A percentile compares a stretch with the other conserved stretches of the same genome.
phyloP scores from a whole-genome alignment of 495 filamentous ascomycete species.

The Talaromyces thailandensis region DNA sequence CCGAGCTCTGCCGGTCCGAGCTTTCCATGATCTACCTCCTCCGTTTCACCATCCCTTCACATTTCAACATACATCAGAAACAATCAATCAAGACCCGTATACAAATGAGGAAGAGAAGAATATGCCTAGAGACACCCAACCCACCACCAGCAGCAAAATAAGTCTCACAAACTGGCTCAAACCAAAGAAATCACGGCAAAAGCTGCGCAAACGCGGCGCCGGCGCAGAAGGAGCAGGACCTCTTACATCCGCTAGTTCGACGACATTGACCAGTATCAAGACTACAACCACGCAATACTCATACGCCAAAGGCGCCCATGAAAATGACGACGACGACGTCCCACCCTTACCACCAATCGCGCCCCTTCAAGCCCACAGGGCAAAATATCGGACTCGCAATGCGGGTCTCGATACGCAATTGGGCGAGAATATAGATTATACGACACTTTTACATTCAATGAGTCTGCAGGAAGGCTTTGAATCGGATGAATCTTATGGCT shows the following conservation, averaged over 20 bases:
- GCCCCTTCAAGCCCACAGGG: slow-evolving; percentile 28
- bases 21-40: neutral
- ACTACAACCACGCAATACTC: neutral
- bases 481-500: slow-evolving; percentile 6
- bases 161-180: slow-evolving; percentile 29
- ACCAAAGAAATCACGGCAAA: slow-evolving; percentile 38
- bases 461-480: slow-evolving; percentile 28
- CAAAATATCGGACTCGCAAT: slow-evolving; percentile 26
- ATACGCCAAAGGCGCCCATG: neutral
- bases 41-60: neutral
- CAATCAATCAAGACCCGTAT: neutral
- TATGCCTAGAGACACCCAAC: neutral
- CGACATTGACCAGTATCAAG: slow-evolving; percentile 9
- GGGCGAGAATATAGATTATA: slow-evolving; percentile 41
- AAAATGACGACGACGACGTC: slow-evolving; percentile 12
- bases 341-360: slow-evolving; percentile 24
- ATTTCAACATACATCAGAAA: neutral
- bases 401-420: slow-evolving; percentile 32
- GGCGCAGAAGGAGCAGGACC: slow-evolving; percentile 13
- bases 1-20: neutral
- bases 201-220: slow-evolving; percentile 32
- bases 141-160: slow-evolving; percentile 23
- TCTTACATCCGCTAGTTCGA: slow-evolving; percentile 19
- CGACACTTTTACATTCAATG: slow-evolving; percentile 37
- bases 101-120: neutral